phyloP scores from a whole-genome alignment of 805 yeast species.

The Kluyveromyces dobzhanskii region DNA sequence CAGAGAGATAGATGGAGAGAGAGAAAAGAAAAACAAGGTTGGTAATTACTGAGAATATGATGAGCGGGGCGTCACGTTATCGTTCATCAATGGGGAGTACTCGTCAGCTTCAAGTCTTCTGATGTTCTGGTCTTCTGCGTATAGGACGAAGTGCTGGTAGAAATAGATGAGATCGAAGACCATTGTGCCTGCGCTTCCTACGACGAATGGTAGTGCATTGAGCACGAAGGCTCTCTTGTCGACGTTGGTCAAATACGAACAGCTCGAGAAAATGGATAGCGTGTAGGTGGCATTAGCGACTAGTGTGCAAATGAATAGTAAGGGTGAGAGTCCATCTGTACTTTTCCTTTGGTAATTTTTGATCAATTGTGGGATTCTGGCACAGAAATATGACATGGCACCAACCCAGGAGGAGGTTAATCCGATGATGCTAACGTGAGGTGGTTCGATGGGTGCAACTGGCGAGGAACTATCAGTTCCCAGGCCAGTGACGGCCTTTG shows the following conservation, averaged over 20 bases:
- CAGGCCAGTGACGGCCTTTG: slow-evolving; percentile 12
- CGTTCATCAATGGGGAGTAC: not conserved
- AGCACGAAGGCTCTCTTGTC: slow-evolving; percentile 41
- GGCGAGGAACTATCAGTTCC: not conserved
- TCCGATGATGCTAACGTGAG: slow-evolving; percentile 30
- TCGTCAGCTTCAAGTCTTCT: slow-evolving; percentile 19
- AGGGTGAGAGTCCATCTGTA: slow-evolving; percentile 78
- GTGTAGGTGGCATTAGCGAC: slow-evolving; percentile 73
- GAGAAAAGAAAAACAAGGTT: too few species aligned
- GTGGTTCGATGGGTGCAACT: not conserved
- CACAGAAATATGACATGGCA: slow-evolving; percentile 62
- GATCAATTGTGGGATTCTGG: slow-evolving; percentile 77
- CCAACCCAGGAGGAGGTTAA: slow-evolving; percentile 66
- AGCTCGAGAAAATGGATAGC: slow-evolving; percentile 59
- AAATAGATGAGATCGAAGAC: slow-evolving; percentile 65
- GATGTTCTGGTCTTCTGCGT: slow-evolving; percentile 23
- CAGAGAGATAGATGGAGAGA: too few species aligned
- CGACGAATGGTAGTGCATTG: slow-evolving; percentile 70
- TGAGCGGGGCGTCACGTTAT: too few species aligned
- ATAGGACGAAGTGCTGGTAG: slow-evolving; percentile 41
- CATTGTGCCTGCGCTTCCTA: slow-evolving; percentile 83
- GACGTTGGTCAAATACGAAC: slow-evolving; percentile 38
- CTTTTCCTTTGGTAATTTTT: slow-evolving; percentile 74
- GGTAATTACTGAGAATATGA: too few species aligned
- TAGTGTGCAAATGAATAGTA: slow-evolving; percentile 71